Percentiles rank a stretch among this genome's conserved stretches.
Evolutionary conservation across 495 filamentous ascomycete species (phyloP).

Genomic region (Xeromyces bisporus): DNA sequence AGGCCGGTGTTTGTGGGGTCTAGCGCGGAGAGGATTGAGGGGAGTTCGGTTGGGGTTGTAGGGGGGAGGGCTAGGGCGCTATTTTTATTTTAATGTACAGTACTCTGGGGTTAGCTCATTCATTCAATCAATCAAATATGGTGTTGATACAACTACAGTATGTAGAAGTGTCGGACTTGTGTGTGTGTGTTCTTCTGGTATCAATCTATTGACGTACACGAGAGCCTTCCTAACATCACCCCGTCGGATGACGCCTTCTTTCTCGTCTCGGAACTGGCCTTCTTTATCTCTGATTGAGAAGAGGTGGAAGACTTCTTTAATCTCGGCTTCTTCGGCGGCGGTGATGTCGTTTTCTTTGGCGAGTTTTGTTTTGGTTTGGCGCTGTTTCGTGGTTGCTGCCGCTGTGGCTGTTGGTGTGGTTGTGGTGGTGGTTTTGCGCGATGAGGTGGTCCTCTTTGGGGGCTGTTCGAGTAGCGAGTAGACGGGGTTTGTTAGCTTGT

Average conservation of each 20-base stretch:
- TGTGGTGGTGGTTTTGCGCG: conserved; percentile 8
- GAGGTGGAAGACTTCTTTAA: conserved; percentile 72
- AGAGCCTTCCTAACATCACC: conserved; percentile 68
- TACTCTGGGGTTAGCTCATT: too few species aligned
- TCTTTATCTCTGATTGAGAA: conserved; percentile 38
- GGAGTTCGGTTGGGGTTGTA: conserved; percentile 42
- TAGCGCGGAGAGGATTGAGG: conserved; percentile 56
- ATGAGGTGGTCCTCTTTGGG: conserved; percentile 14
- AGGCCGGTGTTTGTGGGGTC: conserved; percentile 69
- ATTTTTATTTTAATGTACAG: neutral
- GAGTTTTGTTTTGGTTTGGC: conserved; percentile 74
- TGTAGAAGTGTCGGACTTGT: too few species aligned
- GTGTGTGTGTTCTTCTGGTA: too few species aligned
- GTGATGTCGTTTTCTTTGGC: conserved; percentile 77
- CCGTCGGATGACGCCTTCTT: conserved; percentile 56
- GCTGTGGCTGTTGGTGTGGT: too few species aligned
- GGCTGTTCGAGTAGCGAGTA: conserved; percentile 8
- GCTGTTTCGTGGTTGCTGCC: conserved; percentile 27
- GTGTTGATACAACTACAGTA: too few species aligned
- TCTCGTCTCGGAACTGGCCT: conserved; percentile 47
- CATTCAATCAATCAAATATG: too few species aligned
- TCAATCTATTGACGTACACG: conserved; percentile 55
- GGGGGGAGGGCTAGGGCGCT: conserved; percentile 65
- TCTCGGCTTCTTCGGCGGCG: conserved; percentile 69
- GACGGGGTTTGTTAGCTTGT: neutral